Conservation (phyloP, 768 basidiomycete species). For the Lentinula raphanica region DNA sequence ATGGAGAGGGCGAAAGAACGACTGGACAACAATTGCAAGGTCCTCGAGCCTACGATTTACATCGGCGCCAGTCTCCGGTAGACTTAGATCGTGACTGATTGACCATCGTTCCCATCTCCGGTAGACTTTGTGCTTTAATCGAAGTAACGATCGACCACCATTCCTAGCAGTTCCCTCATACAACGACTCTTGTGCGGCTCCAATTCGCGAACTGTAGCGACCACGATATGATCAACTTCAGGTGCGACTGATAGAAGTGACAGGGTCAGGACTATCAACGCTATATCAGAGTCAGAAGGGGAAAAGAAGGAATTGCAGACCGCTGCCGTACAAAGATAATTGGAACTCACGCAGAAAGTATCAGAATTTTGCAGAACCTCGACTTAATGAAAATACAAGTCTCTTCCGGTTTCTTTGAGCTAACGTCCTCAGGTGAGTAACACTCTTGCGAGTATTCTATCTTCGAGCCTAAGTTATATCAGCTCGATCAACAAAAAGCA, state of each 20-base stretch:
- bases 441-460: not conserved
- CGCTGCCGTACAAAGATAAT: not conserved
- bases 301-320: not conserved
- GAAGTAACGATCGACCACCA: no score
- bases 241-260: conserved; percentile 35
- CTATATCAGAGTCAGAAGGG: conserved; percentile 28
- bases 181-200: no score
- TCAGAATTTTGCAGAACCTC: conserved; percentile 5
- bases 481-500: conserved; percentile 4
- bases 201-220: no score
- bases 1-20: no score
- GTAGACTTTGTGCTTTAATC: no score
- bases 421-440: not conserved
- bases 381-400: not conserved
- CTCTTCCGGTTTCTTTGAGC: not conserved
- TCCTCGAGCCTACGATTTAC: no score
- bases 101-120: no score
- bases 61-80: no score
- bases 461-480: not conserved
- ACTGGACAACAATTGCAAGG: no score
- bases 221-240: conserved; percentile 19
- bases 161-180: no score
- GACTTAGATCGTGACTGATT: no score
- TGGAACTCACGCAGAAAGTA: conserved; percentile 5
- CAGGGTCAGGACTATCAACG: conserved; percentile 42